Percentiles rank a stretch among this genome's conserved stretches.
Conservation (phyloP, 345 rosid species). For the Kernera saxatilis region DNA sequence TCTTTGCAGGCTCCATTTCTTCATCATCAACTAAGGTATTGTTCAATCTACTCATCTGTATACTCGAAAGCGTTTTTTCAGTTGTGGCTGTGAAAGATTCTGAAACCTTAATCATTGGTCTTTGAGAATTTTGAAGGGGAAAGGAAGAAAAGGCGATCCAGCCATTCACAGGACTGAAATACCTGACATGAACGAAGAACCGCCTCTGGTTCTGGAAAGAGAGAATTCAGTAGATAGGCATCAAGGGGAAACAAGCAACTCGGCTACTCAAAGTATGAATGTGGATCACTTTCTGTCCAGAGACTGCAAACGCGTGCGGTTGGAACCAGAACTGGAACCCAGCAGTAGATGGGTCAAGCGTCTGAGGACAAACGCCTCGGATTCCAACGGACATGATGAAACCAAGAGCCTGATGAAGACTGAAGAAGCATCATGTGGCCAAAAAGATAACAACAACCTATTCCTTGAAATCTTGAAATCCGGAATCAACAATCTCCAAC, state of each 20-base stretch:
- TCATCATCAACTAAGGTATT: conserved; percentile 50
- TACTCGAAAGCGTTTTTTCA: neutral
- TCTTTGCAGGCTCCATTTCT: conserved; percentile 47
- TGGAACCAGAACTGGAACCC: conserved; percentile 42
- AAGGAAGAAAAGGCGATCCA: conserved; percentile 25
- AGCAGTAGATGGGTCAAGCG: conserved; percentile 81
- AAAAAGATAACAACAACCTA: conserved; percentile 32
- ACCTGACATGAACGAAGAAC: conserved; percentile 50
- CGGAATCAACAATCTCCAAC: conserved; percentile 31
- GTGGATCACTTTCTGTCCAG: conserved; percentile 42
- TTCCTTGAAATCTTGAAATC: conserved; percentile 32
- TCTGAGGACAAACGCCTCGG: conserved; percentile 43
- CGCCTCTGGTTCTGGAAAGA: conserved; percentile 33
- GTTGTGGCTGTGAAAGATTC: conserved; percentile 1
- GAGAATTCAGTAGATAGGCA: conserved; percentile 25
- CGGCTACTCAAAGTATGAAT: conserved; percentile 72
- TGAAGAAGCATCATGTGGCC: conserved; percentile 39
- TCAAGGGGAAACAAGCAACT: conserved; percentile 52
- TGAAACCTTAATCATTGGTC: neutral
- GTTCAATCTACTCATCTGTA: neutral
- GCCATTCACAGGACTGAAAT: conserved; percentile 25
- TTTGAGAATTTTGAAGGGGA: conserved; percentile 12
- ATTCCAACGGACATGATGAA: conserved; percentile 32
- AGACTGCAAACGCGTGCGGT: conserved; percentile 35
- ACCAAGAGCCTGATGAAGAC: conserved; percentile 37